These are phyloP conservation scores for Pichia sp. DNA, from an alignment of 1,139 yeast species.

Conservation along the genomic window DNA sequence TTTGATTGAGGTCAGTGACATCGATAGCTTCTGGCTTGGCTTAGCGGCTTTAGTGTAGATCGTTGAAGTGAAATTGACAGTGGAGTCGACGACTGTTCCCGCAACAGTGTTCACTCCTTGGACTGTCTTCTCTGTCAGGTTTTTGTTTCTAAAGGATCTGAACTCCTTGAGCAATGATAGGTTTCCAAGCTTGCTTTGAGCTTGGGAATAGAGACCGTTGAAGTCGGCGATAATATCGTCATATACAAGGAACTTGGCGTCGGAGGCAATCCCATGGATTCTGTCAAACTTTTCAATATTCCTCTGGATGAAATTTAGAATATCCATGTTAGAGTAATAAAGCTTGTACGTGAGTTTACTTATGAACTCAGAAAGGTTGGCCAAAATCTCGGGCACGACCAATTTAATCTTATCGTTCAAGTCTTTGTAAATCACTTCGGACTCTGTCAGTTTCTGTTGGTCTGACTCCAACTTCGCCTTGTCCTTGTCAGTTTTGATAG, in stretches of 20 bases:
- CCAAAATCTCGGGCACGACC: conserved; percentile 44
- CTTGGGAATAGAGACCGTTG: conserved; percentile 32
- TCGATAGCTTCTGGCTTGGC: conserved; percentile 28
- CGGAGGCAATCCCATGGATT: conserved; percentile 38
- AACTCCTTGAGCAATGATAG: conserved; percentile 31
- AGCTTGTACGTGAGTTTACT: conserved; percentile 38
- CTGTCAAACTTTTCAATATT: conserved; percentile 35
- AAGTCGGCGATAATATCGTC: conserved; percentile 24
- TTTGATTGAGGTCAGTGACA: conserved; percentile 22
- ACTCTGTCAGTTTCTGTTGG: conserved; percentile 35
- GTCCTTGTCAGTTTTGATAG: conserved; percentile 39
- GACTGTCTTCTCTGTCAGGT: conserved; percentile 26
- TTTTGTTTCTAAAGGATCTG: conserved; percentile 24
- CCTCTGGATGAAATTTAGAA: conserved; percentile 33
- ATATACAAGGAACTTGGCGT: conserved; percentile 20
- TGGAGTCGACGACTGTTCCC: conserved; percentile 26
- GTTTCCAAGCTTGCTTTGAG: conserved; percentile 37
- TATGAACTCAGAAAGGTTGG: conserved; percentile 47
- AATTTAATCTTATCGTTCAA: conserved; percentile 40
- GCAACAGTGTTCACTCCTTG: conserved; percentile 27
- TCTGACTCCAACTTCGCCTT: conserved; percentile 34
- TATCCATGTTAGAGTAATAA: conserved; percentile 34
- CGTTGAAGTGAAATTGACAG: conserved; percentile 29
- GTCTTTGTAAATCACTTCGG: conserved; percentile 34
- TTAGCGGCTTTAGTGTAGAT: conserved; percentile 30